phyloP scores from a whole-genome alignment of 495 filamentous ascomycete genomes.

The Rhizodiscina lignyota region DNA sequence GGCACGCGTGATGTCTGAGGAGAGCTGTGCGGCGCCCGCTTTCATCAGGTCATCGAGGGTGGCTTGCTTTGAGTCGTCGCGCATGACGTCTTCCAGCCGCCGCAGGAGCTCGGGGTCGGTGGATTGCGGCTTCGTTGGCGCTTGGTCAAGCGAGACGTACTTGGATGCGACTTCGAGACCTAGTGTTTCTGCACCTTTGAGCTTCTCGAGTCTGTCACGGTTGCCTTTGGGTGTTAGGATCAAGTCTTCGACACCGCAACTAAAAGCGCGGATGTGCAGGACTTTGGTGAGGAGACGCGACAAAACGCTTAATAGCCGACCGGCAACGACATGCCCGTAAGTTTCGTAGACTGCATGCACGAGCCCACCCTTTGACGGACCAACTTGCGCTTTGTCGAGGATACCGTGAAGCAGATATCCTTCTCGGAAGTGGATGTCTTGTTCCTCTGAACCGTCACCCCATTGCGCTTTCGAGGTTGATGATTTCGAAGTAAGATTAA shows the following conservation, averaged over 20 bases:
- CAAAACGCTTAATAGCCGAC: conserved; percentile 71
- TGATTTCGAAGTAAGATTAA: conserved; percentile 65
- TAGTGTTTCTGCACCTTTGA: conserved; percentile 51
- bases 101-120: conserved; percentile 53
- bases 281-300: conserved; percentile 80
- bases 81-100: conserved; percentile 74
- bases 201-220: conserved; percentile 44
- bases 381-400: conserved; percentile 90
- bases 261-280: conserved; percentile 84
- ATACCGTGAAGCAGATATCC: conserved; percentile 83
- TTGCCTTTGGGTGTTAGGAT: conserved; percentile 72
- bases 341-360: conserved; percentile 86
- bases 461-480: conserved; percentile 49
- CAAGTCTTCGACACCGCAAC: conserved; percentile 95
- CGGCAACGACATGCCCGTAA: conserved; percentile 75
- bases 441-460: conserved; percentile 38
- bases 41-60: conserved; percentile 79
- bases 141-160: conserved; percentile 67
- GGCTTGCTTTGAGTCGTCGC: conserved; percentile 78
- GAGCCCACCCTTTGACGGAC: conserved; percentile 70
- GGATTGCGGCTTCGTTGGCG: conserved; percentile 22
- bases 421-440: conserved; percentile 65
- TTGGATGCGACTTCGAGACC: conserved; percentile 73
- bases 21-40: conserved; percentile 46
- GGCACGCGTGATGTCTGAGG: conserved; percentile 55